These are phyloP conservation scores for Solanum rostratum DNA, from an alignment of 257 asterid genomes.

Conservation along the genomic window DNA sequence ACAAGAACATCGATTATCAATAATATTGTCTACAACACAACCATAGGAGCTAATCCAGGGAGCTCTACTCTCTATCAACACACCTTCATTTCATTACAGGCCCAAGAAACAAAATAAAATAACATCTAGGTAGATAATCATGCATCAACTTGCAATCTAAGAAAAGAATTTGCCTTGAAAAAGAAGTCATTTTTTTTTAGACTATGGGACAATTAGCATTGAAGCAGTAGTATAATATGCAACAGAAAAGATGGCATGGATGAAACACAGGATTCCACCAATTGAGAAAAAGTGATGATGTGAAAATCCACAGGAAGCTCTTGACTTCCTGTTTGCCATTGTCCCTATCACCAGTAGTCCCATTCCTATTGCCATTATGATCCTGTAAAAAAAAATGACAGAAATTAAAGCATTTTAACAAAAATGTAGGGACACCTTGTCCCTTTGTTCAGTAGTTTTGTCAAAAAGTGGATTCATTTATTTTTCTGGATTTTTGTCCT, in stretches of 20 bases:
- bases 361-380: constrained; percentile 51
- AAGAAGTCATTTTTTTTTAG: not conserved
- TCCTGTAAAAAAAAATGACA: constrained; percentile 34
- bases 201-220: not conserved
- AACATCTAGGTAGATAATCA: not conserved
- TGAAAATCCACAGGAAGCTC: constrained; percentile 66
- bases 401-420: not conserved
- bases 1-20: not conserved
- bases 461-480: not conserved
- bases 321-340: constrained; percentile 52
- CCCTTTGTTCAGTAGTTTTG: not conserved
- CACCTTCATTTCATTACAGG: not conserved
- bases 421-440: not conserved
- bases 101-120: not conserved
- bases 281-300: constrained; percentile 59
- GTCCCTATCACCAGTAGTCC: constrained; percentile 61
- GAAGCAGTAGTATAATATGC: constrained; percentile 55
- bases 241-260: constrained; percentile 55
- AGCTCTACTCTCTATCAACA: not conserved
- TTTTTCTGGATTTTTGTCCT: not conserved
- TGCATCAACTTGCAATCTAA: not conserved
- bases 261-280: constrained; percentile 70
- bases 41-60: not conserved
- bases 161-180: too few species aligned
- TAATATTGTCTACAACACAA: not conserved